phyloP scores from a whole-genome alignment of 2,329 filamentous ascomycete genomes.

The Aspergillus luchuensis region DNA sequence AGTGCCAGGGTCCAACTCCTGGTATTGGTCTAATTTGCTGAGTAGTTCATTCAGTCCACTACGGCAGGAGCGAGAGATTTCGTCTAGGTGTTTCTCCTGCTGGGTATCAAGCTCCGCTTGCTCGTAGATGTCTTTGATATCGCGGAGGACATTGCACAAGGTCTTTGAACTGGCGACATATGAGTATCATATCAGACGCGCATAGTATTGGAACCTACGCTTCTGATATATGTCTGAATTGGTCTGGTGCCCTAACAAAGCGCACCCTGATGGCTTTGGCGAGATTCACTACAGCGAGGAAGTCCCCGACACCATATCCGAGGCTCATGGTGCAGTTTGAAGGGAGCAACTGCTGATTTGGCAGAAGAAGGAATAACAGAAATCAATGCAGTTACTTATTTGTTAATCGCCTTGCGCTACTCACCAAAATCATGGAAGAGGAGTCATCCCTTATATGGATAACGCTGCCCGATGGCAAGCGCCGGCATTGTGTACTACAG shows the following conservation, averaged over 20 bases:
- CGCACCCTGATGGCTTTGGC: constrained; percentile 28
- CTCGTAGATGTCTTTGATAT: constrained; percentile 26
- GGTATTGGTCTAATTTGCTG: background rate
- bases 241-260: constrained; percentile 28
- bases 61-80: background rate
- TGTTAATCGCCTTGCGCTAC: no score
- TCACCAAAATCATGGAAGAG: no score
- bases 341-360: background rate
- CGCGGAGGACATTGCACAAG: constrained; percentile 31
- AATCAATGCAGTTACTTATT: no score
- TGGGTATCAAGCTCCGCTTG: constrained; percentile 16
- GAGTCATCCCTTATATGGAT: no score
- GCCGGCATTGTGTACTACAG: no score
- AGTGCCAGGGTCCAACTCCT: background rate
- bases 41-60: background rate
- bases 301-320: constrained; percentile 38
- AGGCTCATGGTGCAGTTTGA: constrained; percentile 32
- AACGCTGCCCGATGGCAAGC: no score
- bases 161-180: constrained; percentile 24
- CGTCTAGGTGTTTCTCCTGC: constrained; percentile 15
- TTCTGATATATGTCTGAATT: constrained; percentile 23
- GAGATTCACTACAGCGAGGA: constrained; percentile 33
- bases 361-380: background rate
- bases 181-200: background rate
- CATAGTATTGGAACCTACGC: constrained; percentile 15